Conservation (phyloP, 2,329 filamentous ascomycete genomes). For the Paecilomyces variotii region DNA sequence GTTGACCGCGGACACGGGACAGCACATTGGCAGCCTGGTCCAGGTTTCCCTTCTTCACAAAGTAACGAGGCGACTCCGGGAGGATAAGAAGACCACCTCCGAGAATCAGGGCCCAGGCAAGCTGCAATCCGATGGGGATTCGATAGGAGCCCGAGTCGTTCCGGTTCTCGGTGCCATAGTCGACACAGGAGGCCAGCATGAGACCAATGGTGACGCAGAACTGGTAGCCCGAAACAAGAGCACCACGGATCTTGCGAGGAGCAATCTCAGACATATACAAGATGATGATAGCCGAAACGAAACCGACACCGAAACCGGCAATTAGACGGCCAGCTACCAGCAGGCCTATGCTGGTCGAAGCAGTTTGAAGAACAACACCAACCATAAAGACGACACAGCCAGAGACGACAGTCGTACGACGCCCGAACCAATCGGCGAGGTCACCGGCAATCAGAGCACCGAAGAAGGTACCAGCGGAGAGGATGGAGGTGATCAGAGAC, state of each 20-base stretch:
- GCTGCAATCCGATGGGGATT: conserved; percentile 73
- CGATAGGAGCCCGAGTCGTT: conserved; percentile 62
- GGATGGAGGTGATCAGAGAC: conserved; percentile 65
- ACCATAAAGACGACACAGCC: conserved; percentile 54
- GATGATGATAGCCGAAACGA: conserved; percentile 48
- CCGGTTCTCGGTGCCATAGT: conserved; percentile 61
- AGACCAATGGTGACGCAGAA: conserved; percentile 77
- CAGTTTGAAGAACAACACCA: conserved; percentile 52
- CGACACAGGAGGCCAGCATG: conserved; percentile 64
- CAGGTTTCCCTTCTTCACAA: conserved; percentile 67
- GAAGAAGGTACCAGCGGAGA: conserved; percentile 72
- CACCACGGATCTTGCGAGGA: conserved; percentile 62
- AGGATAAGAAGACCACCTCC: conserved; percentile 64
- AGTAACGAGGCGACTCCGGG: conserved; percentile 80
- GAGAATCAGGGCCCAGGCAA: conserved; percentile 71
- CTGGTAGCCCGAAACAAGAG: conserved; percentile 74
- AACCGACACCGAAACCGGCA: conserved; percentile 63
- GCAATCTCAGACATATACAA: conserved; percentile 72
- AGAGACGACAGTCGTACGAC: conserved; percentile 55
- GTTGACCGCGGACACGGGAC: conserved; percentile 64
- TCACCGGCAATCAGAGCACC: conserved; percentile 71
- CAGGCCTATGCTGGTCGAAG: conserved; percentile 51
- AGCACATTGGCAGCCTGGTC: conserved; percentile 57
- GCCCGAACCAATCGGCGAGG: conserved; percentile 64
- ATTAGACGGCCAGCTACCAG: conserved; percentile 67